Conservation (phyloP, 78 protist genomes). For the Dictyostelium intermedium region DNA sequence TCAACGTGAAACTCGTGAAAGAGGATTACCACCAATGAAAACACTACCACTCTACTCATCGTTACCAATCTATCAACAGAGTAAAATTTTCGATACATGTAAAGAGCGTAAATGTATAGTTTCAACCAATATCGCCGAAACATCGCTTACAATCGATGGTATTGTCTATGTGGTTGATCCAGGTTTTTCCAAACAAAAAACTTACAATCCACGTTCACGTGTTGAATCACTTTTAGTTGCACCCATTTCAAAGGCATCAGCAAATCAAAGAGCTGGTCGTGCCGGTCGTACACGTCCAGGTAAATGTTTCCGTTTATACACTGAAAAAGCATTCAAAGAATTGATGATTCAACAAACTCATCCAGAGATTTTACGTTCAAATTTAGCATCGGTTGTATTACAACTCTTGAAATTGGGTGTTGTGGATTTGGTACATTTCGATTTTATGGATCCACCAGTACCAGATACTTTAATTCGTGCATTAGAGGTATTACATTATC, state of each 20-base stretch:
- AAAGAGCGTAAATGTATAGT: slow-evolving; percentile 95
- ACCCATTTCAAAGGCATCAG: slow-evolving; percentile 98
- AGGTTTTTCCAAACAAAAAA: slow-evolving; percentile 99
- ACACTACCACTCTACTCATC: slow-evolving; percentile 96
- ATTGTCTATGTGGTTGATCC: slow-evolving; percentile 99
- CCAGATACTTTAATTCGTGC: slow-evolving; percentile 99
- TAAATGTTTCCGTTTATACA: slow-evolving; percentile 94
- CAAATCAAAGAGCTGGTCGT: slow-evolving; percentile 99
- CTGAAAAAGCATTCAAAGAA: slow-evolving; percentile 89
- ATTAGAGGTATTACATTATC: slow-evolving; percentile 95
- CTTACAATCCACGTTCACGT: slow-evolving; percentile 98
- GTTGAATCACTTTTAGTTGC: slow-evolving; percentile 98
- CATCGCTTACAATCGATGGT: slow-evolving; percentile 99
- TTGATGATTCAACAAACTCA: slow-evolving; percentile 94
- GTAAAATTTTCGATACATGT: slow-evolving; percentile 87
- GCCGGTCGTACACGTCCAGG: slow-evolving; percentile 99
- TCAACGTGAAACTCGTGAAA: slow-evolving; percentile 2
- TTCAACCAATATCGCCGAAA: slow-evolving; percentile 99
- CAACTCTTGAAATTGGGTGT: slow-evolving; percentile 95
- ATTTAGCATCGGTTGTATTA: slow-evolving; percentile 91
- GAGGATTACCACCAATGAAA: background rate
- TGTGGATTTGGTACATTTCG: slow-evolving; percentile 97
- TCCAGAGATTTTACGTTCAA: slow-evolving; percentile 99
- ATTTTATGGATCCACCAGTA: slow-evolving; percentile 99
- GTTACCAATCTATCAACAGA: slow-evolving; percentile 96